Percentiles rank a stretch among this genome's conserved stretches.
Evolutionary conservation across 2,329 filamentous ascomycete genomes (phyloP).

Genomic region (Cladophialophora immunda): DNA sequence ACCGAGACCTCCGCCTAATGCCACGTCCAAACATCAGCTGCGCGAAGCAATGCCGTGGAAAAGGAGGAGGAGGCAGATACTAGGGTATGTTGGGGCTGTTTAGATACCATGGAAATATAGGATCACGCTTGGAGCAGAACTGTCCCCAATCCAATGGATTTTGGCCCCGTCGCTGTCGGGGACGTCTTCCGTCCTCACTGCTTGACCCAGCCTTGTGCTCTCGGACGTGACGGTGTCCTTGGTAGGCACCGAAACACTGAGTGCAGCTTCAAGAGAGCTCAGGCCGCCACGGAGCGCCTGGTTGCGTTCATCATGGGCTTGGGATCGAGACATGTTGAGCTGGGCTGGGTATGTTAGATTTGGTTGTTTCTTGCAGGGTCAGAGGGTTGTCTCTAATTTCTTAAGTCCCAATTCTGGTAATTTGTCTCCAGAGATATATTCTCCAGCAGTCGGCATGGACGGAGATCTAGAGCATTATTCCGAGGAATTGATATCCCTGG

Average conservation of each 20-base stretch:
- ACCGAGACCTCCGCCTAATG: constrained; percentile 22
- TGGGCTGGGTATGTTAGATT: background rate
- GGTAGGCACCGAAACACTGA: background rate
- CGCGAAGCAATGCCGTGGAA: background rate
- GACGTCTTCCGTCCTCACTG: constrained; percentile 10
- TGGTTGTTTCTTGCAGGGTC: background rate
- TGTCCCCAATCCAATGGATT: constrained; percentile 26
- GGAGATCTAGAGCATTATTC: background rate
- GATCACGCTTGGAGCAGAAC: constrained; percentile 15
- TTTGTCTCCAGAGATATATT: background rate
- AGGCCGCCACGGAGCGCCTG: background rate
- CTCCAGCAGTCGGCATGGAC: background rate
- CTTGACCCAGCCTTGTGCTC: background rate
- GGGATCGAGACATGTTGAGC: constrained; percentile 15
- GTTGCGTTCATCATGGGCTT: constrained; percentile 17
- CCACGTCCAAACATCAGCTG: background rate
- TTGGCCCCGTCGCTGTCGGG: constrained; percentile 22
- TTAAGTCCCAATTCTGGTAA: background rate
- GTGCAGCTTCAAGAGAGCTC: background rate
- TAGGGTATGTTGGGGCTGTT: background rate
- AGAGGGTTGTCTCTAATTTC: background rate
- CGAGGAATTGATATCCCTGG: background rate
- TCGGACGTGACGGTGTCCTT: background rate
- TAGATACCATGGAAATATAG: constrained; percentile 28
- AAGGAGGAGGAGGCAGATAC: background rate